A percentile compares a stretch with the other conserved stretches of the same genome.
Evolutionary conservation across 306 rosid genomes (phyloP).

Genomic region (Vigna trinervia): DNA sequence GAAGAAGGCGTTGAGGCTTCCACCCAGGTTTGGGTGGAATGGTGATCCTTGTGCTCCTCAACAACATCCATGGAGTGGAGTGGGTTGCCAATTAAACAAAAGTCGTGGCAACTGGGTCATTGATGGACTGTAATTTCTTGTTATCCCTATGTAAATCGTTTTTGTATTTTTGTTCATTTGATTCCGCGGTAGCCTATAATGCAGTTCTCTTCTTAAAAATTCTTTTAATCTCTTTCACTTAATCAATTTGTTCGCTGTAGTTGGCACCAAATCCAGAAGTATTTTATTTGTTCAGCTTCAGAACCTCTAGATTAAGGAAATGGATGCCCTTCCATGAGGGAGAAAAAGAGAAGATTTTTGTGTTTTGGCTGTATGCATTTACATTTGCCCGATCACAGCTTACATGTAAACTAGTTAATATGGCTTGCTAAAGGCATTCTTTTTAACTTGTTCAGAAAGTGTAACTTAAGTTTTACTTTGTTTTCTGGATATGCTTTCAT

Average conservation of each 20-base stretch:
- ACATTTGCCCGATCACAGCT: slow-evolving; percentile 6
- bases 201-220: background rate
- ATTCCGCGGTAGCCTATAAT: background rate
- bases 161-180: slow-evolving; percentile 17
- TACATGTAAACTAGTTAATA: background rate
- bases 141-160: slow-evolving; percentile 9
- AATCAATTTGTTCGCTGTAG: background rate
- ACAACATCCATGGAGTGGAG: slow-evolving; percentile 90
- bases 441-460: slow-evolving; percentile 15
- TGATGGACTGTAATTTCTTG: slow-evolving; percentile 75
- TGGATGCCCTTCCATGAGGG: background rate
- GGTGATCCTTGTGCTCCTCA: slow-evolving; percentile 95
- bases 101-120: slow-evolving; percentile 69
- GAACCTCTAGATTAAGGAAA: slow-evolving; percentile 21
- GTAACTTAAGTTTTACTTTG: background rate
- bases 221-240: slow-evolving; percentile 3
- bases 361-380: background rate
- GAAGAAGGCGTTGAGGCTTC: slow-evolving; percentile 75
- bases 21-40: slow-evolving; percentile 82
- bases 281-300: background rate
- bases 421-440: background rate
- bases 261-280: slow-evolving; percentile 7
- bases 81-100: slow-evolving; percentile 67
- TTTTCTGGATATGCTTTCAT: background rate
- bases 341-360: background rate